Base-by-base conservation (phyloP, 116 monocot species). In the Dioscorea cayenensis region DNA sequence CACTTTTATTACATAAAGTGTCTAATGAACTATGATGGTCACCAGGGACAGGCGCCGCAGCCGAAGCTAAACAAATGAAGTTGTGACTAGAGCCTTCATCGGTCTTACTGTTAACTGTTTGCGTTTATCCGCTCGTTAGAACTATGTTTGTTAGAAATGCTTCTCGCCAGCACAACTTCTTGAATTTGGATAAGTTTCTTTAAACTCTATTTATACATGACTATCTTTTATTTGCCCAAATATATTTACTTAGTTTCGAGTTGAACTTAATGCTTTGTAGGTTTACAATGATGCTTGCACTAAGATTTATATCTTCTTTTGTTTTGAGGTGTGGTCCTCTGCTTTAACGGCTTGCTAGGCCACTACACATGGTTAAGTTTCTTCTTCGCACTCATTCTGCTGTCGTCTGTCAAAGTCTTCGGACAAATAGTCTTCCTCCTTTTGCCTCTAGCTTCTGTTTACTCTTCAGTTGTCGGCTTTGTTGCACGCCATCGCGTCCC, bases 181-280 rank as follows among this genome's bases (percentile, higher is more conserved):
- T 77, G 68, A 71, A 76, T 73, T 76, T 79, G 80, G 81, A 65
- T 77, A 82, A 89, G 89, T 78, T 80, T 77, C 74, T 81, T 80
- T 55, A 25, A 72, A 79, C 79, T 80, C 75, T 69, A 75, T 79
- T 74, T 83, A 27, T 43, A 52, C 70, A 71, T 64, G 7, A 27
- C 23, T 65, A 28, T 43, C 20, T 19, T 36, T 60, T 69, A 67
- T 5, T 32, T 63, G 23, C 67, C 27, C 37, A 14, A 67, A 63
- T 72, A 67, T 28, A 17, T 3, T 62, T 71, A 43, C 29, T 20
- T 66, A 36, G 49, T 6, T 63, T 28, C 6, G 36, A 23, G 19
- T n/a, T 32, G 28, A 51, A 8, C 55, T 7, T 72, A 8, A 38
- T 65, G 17, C 6, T 50, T 43, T 5, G 28, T 51, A 63, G 43